Conservation (phyloP, 2,329 filamentous ascomycete genomes). For the Podosphaera xanthii region DNA sequence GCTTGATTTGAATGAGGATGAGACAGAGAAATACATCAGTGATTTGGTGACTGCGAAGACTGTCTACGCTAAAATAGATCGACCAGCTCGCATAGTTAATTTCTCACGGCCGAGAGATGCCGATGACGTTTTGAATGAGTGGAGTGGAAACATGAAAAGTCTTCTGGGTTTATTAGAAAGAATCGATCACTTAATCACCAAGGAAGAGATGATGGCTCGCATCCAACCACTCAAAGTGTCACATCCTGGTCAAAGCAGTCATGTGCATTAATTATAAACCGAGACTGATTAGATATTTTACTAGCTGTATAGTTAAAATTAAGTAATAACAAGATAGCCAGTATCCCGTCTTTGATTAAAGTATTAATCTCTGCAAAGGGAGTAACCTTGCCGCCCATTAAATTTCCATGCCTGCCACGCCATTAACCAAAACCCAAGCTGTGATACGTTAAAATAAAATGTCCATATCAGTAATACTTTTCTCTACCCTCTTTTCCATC, state of each 20-base stretch:
- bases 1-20: slow-evolving; percentile 76
- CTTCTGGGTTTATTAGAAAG: slow-evolving; percentile 65
- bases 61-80: slow-evolving; percentile 91
- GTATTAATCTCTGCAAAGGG: neutral
- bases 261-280: slow-evolving; percentile 13
- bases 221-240: slow-evolving; percentile 42
- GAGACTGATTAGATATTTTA: neutral
- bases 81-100: slow-evolving; percentile 73
- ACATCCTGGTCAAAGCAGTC: slow-evolving; percentile 18
- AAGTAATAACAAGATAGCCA: neutral
- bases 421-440: neutral
- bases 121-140: slow-evolving; percentile 92
- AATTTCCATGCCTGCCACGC: neutral
- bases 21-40: slow-evolving; percentile 98
- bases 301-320: neutral
- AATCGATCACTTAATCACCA: slow-evolving; percentile 95
- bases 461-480: slow-evolving; percentile 44
- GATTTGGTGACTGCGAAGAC: slow-evolving; percentile 95
- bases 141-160: slow-evolving; percentile 96
- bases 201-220: slow-evolving; percentile 99
- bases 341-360: neutral
- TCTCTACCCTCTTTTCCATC: slow-evolving; percentile 20
- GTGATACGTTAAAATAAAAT: slow-evolving; percentile 29
- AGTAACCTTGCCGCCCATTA: neutral
- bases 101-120: slow-evolving; percentile 90